Base-by-base conservation (phyloP, 768 basidiomycete genomes). In the Pleurotus djamor region DNA sequence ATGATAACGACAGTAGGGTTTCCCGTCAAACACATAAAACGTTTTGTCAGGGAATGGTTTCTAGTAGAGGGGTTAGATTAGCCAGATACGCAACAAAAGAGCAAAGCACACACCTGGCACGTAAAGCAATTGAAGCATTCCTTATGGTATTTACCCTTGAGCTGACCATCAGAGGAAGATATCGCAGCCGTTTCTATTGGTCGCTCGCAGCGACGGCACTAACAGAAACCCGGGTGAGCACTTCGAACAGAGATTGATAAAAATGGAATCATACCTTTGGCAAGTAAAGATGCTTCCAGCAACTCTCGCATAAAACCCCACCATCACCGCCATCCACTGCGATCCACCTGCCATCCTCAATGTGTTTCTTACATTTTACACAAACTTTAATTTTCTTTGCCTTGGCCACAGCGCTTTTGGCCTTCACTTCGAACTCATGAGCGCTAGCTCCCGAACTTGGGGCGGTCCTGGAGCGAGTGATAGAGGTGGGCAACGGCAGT, bases 241-340 rank as follows among this genome's bases (percentile, higher is more conserved):
- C 52, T 52, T 35, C 48, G 49, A 60, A 49, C 49, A 16, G 37
- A 63, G 57, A 59, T 47, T 59, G 51, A 47, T 38, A 43, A 55
- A 54, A 37, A 48, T 52, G 52, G 38, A 57, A 62, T 71, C 83
- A 44, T 62, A 91, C 92, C 79, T 94, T 94, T 61, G 95, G 95
- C 62, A 97, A 73, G 76, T 96, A 97, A 88, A 96, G 90, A 67
- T 91, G 87, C 79, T 96, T 97, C 95, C 95, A 97, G 71, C 95
- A 96, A 66, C 73, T 74, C 68, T 95, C 96, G 71, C 96, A 97
- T 65, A 97, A 73, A 38, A 94, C 86, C 38, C 75, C 84, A 58
- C 84, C 88, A 41, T 74, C 83, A 59, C 83, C 88, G n/a, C 78
- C 82, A 69, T 88, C 93, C 73, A 86, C 87, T 68, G 79, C 81